Base-by-base conservation (phyloP, 768 basidiomycete species). In the Boletus rex-veris region DNA sequence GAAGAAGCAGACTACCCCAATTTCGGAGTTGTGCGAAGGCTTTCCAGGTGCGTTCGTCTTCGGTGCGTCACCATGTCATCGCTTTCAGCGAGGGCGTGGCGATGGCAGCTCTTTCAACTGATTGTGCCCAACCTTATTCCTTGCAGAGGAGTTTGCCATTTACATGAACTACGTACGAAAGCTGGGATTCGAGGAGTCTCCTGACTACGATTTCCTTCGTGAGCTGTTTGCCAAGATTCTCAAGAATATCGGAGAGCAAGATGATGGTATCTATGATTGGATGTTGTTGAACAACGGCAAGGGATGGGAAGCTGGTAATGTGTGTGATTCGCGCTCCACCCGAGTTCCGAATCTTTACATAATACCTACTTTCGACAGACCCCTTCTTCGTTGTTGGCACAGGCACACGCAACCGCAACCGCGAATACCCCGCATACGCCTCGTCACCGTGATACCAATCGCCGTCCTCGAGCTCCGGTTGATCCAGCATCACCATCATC, bases 151-250 rank as follows among this genome's bases (percentile, higher is more conserved):
- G 65, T 98, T 99, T 66, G 85, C 86, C 18, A 98, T 98, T 61
- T 99, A 98, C 74, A 93, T 99, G 86, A 98, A 97, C 75, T 99
- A 99, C 62, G 96, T 99, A 42, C 91, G 96, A 46, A 98, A 97
- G 72, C 80, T 99, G 54, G 96, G 95, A 26, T 99, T 98, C 65
- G 97, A 98, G 68, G 96, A 99, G 73, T 83, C 84, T 24, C 96
- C 96, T 3, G 96, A 99, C 72, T 99, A 99, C 60, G 96, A 99
- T 65, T 99, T 99, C 71, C 80, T 99, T 50, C 83, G 95, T 41
- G 96, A 98, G 58, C 77, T 99, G 26, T 98, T 99, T 70, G 76
- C 84, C 36, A 98, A 97, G 71, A 86, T 98, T 16, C 73, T 98
- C 50, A 94, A 91, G 76, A 90, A 86, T 18, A 69, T 84, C 3